Percentiles rank a stretch among this genome's conserved stretches.
phyloP scores from a whole-genome alignment of 257 asterid genomes.

The Solanum piurae region DNA sequence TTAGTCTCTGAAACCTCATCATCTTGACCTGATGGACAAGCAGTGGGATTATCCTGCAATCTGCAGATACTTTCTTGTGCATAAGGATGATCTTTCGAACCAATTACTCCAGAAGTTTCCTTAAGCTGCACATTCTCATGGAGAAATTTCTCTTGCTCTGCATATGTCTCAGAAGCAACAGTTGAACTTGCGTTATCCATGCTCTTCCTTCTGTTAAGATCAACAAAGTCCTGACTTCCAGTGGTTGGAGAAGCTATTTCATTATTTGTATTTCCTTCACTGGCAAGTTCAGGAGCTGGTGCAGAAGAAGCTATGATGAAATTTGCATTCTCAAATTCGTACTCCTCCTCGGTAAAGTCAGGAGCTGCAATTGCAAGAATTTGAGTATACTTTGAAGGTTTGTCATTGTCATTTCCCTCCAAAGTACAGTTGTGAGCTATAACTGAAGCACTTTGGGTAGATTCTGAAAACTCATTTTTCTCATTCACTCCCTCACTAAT shows the following conservation, averaged over 20 bases:
- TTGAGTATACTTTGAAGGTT: constrained; percentile 26
- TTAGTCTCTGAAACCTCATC: constrained; percentile 1
- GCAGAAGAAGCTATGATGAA: constrained; percentile 10
- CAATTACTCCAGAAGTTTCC: constrained; percentile 8
- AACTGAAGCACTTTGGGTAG: constrained; percentile 4
- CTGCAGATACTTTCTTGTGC: constrained; percentile 8
- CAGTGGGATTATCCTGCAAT: background rate
- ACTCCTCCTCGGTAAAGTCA: constrained; percentile 42
- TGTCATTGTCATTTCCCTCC: constrained; percentile 19
- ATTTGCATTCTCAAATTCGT: constrained; percentile 23
- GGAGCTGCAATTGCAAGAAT: constrained; percentile 42
- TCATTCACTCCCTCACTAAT: background rate
- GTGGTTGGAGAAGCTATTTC: constrained; percentile 11
- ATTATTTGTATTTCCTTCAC: constrained; percentile 10
- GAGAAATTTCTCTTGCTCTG: background rate
- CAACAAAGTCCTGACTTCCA: constrained; percentile 6
- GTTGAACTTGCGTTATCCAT: constrained; percentile 3
- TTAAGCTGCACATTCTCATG: background rate
- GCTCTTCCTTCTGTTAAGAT: constrained; percentile 2
- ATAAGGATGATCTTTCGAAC: background rate
- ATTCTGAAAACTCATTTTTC: constrained; percentile 15
- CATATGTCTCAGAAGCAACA: constrained; percentile 5
- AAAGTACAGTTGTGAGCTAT: constrained; percentile 13
- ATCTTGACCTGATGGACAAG: constrained; percentile 18
- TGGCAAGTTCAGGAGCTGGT: constrained; percentile 7